These are phyloP conservation scores for Globisporangium irregulare DNA, from an alignment of 352 stramenopile genomes.

Conservation along the genomic window DNA sequence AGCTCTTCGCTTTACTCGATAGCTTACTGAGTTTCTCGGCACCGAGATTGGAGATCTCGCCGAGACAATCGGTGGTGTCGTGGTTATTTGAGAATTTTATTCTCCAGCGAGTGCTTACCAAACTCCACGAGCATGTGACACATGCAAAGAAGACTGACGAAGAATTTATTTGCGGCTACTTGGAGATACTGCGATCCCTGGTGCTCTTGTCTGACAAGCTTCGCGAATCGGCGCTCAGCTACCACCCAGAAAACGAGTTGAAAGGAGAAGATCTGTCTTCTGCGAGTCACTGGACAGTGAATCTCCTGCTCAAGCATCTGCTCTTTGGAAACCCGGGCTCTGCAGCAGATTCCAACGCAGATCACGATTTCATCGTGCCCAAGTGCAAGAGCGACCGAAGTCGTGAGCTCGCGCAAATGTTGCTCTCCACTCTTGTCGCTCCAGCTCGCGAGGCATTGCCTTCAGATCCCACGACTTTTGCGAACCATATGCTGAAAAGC, in stretches of 20 bases:
- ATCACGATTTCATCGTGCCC: not conserved
- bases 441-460: not conserved
- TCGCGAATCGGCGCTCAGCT: not conserved
- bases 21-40: conserved; percentile 1
- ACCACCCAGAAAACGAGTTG: not conserved
- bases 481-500: conserved; percentile 1
- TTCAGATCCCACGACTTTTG: not conserved
- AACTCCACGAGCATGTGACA: not conserved
- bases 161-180: conserved; percentile 1
- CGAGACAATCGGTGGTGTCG: not conserved
- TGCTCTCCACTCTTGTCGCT: conserved; percentile 10
- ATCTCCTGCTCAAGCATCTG: conserved; percentile 19
- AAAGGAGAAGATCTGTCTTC: not conserved
- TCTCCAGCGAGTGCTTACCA: not conserved
- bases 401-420: conserved; percentile 6
- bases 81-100: conserved; percentile 7
- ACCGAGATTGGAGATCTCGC: not conserved
- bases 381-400: conserved; percentile 13
- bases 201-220: conserved; percentile 10
- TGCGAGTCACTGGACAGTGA: conserved; percentile 9
- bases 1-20: conserved; percentile 14
- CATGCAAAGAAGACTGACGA: not conserved
- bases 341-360: not conserved
- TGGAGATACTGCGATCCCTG: conserved; percentile 9
- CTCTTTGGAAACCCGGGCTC: conserved; percentile 10